Conservation (phyloP, 805 yeast genomes). For the Gaillardinia entomophila region DNA sequence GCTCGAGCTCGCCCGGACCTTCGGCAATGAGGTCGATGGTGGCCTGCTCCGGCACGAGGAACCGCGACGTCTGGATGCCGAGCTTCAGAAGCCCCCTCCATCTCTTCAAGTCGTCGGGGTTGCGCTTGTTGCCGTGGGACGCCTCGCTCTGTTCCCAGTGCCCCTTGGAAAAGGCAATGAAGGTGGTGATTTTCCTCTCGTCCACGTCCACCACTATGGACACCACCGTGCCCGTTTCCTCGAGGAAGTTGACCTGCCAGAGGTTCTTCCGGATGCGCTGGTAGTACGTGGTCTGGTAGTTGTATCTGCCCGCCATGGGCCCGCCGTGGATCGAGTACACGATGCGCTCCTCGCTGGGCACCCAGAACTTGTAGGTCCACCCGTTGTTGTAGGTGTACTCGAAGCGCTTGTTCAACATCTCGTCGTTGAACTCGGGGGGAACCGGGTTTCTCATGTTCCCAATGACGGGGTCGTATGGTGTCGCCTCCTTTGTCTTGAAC, state of each 20-base stretch:
- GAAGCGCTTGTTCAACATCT: slow-evolving; percentile 2
- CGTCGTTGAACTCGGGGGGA: slow-evolving; percentile 2
- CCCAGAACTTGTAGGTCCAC: slow-evolving; percentile 3
- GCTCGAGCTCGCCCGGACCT: background rate
- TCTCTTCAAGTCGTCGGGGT: background rate
- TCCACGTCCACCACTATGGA: background rate
- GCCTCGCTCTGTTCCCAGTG: background rate
- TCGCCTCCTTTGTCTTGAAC: background rate
- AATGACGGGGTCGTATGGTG: slow-evolving; percentile 2
- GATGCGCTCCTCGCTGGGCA: slow-evolving; percentile 2
- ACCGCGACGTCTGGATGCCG: background rate
- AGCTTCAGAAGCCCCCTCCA: background rate
- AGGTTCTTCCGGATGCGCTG: slow-evolving; percentile 1
- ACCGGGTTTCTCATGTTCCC: slow-evolving; percentile 1
- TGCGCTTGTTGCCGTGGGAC: background rate
- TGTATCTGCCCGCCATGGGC: slow-evolving; percentile 4
- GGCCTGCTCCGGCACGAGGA: background rate
- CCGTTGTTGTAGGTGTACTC: slow-evolving; percentile 4
- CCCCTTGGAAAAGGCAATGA: background rate
- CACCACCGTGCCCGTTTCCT: background rate
- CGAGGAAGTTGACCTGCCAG: background rate
- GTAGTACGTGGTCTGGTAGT: slow-evolving; percentile 3
- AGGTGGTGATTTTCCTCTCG: background rate
- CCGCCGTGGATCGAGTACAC: slow-evolving; percentile 4
- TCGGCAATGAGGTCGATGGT: background rate